Conservation (phyloP, 768 basidiomycete genomes). For the Naematelia encephala region DNA sequence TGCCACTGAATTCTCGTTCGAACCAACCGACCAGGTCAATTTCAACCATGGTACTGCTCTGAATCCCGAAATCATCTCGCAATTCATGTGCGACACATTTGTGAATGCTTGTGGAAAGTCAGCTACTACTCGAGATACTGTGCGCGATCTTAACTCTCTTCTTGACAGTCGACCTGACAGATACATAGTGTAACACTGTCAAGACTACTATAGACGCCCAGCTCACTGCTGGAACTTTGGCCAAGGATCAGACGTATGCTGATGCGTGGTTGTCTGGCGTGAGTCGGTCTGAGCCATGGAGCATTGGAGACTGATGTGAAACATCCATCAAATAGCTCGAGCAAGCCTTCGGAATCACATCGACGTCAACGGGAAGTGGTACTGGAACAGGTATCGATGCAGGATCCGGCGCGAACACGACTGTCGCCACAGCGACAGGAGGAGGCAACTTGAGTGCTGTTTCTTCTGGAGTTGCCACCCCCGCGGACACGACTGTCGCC, state of each 20-base stretch:
- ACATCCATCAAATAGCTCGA: conserved; percentile 18
- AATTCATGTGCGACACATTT: conserved; percentile 38
- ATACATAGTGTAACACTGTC: conserved; percentile 26
- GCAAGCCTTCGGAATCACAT: conserved; percentile 28
- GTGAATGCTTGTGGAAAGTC: conserved; percentile 38
- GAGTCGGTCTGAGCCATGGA: neutral
- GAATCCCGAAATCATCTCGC: conserved; percentile 31
- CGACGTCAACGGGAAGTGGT: conserved; percentile 18
- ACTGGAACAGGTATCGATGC: conserved; percentile 6
- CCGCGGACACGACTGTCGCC: conserved; percentile 9
- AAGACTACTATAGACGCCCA: conserved; percentile 18
- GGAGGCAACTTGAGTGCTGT: neutral
- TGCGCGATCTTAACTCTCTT: neutral
- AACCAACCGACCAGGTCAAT: conserved; percentile 26
- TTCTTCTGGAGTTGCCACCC: neutral
- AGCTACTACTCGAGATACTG: conserved; percentile 25
- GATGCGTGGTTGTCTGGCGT: conserved; percentile 34
- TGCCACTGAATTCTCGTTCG: conserved; percentile 29
- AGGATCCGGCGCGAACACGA: no score
- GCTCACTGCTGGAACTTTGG: conserved; percentile 17
- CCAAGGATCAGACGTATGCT: conserved; percentile 26
- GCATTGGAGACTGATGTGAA: neutral
- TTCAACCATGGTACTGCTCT: conserved; percentile 38
- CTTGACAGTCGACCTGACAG: neutral
- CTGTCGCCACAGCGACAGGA: no score